phyloP scores from a whole-genome alignment of 352 stramenopile species.

The Phytophthora nicotianae region DNA sequence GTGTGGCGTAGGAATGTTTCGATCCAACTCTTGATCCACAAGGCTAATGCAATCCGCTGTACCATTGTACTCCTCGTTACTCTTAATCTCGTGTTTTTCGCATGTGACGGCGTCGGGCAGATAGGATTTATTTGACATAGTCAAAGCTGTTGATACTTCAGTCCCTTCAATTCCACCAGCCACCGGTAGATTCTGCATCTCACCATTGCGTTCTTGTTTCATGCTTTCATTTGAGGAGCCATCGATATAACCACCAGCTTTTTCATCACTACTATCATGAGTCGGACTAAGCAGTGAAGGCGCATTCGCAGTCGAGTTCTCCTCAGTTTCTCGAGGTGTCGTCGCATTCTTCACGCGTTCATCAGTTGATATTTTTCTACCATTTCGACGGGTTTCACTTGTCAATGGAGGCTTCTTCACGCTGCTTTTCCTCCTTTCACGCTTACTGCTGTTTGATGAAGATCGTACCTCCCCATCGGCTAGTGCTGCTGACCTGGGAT shows the following conservation, averaged over 20 bases:
- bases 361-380: neutral
- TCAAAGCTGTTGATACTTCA: neutral
- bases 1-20: neutral
- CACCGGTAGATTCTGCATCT: neutral
- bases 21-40: neutral
- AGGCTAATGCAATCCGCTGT: neutral
- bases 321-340: constrained; percentile 8
- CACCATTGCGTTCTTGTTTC: neutral
- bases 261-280: neutral
- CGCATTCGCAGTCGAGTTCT: neutral
- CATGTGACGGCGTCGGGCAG: neutral
- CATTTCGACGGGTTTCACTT: constrained; percentile 2
- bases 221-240: neutral
- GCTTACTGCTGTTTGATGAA: constrained; percentile 11
- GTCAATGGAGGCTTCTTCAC: constrained; percentile 17
- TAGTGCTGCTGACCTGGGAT: neutral
- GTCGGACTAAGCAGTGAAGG: neutral
- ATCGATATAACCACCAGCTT: neutral
- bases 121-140: neutral
- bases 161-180: neutral
- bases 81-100: neutral
- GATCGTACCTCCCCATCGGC: constrained; percentile 1
- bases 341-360: constrained; percentile 4
- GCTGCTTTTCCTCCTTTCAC: constrained; percentile 29
- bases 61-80: neutral